Evolutionary conservation across 371 early-diverging fungal genomes (phyloP).

Genomic region (Edhazardia aedis): DNA sequence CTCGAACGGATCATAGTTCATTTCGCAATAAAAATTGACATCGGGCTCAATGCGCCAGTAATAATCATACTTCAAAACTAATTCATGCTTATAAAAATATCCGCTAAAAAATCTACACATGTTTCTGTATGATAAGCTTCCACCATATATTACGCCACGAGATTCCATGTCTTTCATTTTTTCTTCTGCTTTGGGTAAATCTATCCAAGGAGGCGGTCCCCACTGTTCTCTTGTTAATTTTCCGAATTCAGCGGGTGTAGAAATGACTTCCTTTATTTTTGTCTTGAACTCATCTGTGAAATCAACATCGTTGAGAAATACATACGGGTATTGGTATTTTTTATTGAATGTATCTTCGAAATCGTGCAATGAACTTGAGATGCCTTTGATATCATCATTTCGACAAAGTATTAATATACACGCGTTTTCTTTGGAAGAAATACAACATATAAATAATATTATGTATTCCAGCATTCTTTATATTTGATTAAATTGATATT

Average conservation of each 20-base stretch:
- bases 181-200: conserved; percentile 50
- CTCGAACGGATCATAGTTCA: conserved; percentile 62
- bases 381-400: conserved; percentile 54
- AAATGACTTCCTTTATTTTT: conserved; percentile 41
- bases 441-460: too few species aligned
- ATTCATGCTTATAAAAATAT: conserved; percentile 59
- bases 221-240: conserved; percentile 55
- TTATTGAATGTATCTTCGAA: conserved; percentile 61
- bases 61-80: conserved; percentile 57
- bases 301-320: conserved; percentile 52
- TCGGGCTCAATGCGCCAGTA: conserved; percentile 88
- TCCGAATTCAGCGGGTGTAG: conserved; percentile 49
- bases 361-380: conserved; percentile 51
- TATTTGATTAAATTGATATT: too few species aligned
- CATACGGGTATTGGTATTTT: conserved; percentile 60
- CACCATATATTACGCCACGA: conserved; percentile 57
- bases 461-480: too few species aligned
- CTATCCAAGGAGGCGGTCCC: conserved; percentile 59
- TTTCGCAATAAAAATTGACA: conserved; percentile 59
- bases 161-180: conserved; percentile 50
- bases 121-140: conserved; percentile 59
- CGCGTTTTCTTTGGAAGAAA: conserved; percentile 39
- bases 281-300: conserved; percentile 57
- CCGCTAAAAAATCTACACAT: conserved; percentile 79
- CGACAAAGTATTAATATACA: conserved; percentile 48